These are phyloP conservation scores for Mycogone perniciosa DNA, from an alignment of 2,329 filamentous ascomycete genomes.

Conservation along the genomic window DNA sequence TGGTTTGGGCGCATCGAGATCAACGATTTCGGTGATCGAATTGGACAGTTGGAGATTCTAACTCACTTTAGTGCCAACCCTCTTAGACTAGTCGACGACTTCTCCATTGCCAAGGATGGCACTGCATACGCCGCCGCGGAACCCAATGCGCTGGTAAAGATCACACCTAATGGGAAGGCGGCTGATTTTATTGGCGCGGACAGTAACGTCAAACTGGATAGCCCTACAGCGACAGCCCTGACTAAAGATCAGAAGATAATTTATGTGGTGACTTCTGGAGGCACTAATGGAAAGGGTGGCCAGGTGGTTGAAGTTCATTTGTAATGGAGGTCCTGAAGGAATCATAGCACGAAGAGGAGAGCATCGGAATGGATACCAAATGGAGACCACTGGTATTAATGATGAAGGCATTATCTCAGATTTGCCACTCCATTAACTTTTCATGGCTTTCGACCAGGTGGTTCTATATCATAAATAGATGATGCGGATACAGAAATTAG, in stretches of 20 bases:
- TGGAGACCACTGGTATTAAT: too few species aligned
- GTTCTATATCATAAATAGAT: too few species aligned
- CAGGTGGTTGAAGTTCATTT: slow-evolving; percentile 9
- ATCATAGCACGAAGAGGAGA: too few species aligned
- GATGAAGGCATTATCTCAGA: too few species aligned
- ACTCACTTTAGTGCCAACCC: background rate
- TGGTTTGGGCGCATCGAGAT: slow-evolving; percentile 14
- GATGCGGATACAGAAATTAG: too few species aligned
- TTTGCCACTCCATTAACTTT: too few species aligned
- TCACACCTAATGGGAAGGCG: background rate
- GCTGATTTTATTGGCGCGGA: slow-evolving; percentile 1
- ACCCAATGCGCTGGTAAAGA: slow-evolving; percentile 1
- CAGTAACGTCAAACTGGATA: slow-evolving; percentile 3
- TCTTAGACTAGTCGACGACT: slow-evolving; percentile 14
- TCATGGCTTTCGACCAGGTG: too few species aligned
- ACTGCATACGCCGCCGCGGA: slow-evolving; percentile 12
- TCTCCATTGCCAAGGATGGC: slow-evolving; percentile 13
- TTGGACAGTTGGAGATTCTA: slow-evolving; percentile 12
- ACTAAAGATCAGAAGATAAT: slow-evolving; percentile 15
- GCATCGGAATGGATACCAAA: too few species aligned
- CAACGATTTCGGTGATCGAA: background rate
- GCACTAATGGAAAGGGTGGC: slow-evolving; percentile 8
- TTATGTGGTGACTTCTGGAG: slow-evolving; percentile 14
- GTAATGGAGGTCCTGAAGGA: background rate
- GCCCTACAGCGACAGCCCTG: slow-evolving; percentile 12